Base-by-base conservation (phyloP, 2,329 filamentous ascomycete species). In the Fusarium beomiforme region DNA sequence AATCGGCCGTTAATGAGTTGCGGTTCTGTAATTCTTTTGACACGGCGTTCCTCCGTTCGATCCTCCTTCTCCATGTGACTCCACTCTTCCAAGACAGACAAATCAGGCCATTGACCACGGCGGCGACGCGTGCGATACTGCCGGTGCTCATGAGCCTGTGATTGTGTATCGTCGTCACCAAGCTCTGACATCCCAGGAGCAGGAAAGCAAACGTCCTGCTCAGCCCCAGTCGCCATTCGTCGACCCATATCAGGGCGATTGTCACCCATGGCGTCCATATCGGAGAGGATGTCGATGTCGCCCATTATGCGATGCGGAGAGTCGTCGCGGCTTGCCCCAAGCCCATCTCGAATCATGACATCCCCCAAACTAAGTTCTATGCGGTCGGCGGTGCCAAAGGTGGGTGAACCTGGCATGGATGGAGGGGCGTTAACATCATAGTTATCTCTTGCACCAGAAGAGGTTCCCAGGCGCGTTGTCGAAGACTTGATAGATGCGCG, bases 181-280 rank as follows among this genome's bases (percentile, higher is more conserved):
- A 96, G 84, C 75, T 97, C 94, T 1, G 93, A 96, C 81, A 94
- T 81, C 31, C 77, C 80, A 12, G 78, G 90, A 59, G 92, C 90
- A 1, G 95, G 95, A 76, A 97, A 98, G 83, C 96, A 98, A 1
- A 98, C 95, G 81, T 98, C 96, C 71, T 93, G 93, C 75, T 96
- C 90, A 0, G 91, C 93, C 14, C 91, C 86, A 16, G 91, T 80
- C 16, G 87, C 85, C 71, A 90, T 86, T 39, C 91, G 86, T 51
- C 78, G 74, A 9, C 67, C 67, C 21, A 74, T 56, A 14, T 80
- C 77, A 6, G 78, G 71, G 23, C 79, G 76, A 31, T 73, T 78
- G 31, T 79, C 78, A 23, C 76, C 70, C 23, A 73, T 59, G 6
- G 57, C 60, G 8, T 64, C 78, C 7, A 73, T 59, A 11, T 79